phyloP scores from a whole-genome alignment of 75 land plant genomes.

The Pinus taeda region DNA sequence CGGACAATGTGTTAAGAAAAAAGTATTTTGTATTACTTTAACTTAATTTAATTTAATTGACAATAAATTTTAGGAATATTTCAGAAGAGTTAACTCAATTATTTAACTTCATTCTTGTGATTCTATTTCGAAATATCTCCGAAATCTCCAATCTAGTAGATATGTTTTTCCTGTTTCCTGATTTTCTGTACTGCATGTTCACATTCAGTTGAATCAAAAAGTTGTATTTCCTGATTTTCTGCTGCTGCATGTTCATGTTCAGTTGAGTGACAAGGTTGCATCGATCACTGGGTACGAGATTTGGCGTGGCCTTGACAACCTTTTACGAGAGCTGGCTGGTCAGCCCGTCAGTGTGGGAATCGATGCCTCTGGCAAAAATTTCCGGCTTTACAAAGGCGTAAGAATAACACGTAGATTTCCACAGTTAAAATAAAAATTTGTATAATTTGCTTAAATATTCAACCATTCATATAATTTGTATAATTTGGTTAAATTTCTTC shows the following conservation, averaged over 20 bases:
- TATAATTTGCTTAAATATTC: too few relatives aligned
- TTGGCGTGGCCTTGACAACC: slow-evolving; percentile 37
- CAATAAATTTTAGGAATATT: too few relatives aligned
- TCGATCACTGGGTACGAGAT: slow-evolving; percentile 52
- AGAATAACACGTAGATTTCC: not conserved
- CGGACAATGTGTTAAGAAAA: slow-evolving; percentile 11
- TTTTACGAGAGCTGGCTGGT: slow-evolving; percentile 55
- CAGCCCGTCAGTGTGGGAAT: slow-evolving; percentile 79
- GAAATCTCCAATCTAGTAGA: too few relatives aligned
- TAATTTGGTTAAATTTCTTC: too few relatives aligned
- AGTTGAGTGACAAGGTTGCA: slow-evolving; percentile 26
- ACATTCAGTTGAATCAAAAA: not conserved
- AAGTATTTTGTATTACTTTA: too few relatives aligned
- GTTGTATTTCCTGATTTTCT: not conserved
- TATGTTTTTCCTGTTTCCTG: too few relatives aligned
- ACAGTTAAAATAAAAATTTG: too few relatives aligned
- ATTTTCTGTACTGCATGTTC: not conserved
- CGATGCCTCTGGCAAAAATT: slow-evolving; percentile 64
- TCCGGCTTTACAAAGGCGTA: slow-evolving; percentile 77
- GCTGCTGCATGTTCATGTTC: not conserved
- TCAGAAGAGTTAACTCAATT: too few relatives aligned
- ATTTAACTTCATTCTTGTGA: too few relatives aligned
- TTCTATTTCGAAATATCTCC: too few relatives aligned
- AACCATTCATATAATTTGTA: too few relatives aligned
- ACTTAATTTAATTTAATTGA: too few relatives aligned